Evolutionary conservation across 768 basidiomycete genomes (phyloP).

Genomic region (Tylopilus rubrobrunneus): DNA sequence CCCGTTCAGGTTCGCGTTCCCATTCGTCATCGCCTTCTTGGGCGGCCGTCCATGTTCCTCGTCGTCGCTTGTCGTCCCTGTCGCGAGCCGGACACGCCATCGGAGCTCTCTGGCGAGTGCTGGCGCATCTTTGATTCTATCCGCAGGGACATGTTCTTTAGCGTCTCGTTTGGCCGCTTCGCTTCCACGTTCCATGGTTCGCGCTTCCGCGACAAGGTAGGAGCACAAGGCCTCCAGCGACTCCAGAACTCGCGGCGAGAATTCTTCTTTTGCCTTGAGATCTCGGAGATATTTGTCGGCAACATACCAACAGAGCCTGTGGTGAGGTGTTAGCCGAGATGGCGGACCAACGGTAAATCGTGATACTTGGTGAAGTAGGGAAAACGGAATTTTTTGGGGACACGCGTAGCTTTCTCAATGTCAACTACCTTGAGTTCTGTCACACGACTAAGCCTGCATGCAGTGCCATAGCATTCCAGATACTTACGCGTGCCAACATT

Average conservation of each 20-base stretch:
- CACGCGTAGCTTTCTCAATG: slow-evolving; percentile 89
- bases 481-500: slow-evolving; percentile 78
- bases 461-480: neutral
- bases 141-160: slow-evolving; percentile 76
- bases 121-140: slow-evolving; percentile 78
- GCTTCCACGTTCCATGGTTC: slow-evolving; percentile 63
- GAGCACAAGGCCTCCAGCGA: slow-evolving; percentile 69
- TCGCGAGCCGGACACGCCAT: slow-evolving; percentile 70
- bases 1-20: slow-evolving; percentile 22
- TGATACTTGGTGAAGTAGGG: slow-evolving; percentile 73
- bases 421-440: slow-evolving; percentile 84
- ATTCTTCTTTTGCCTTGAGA: slow-evolving; percentile 54
- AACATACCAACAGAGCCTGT: slow-evolving; percentile 87
- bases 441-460: slow-evolving; percentile 8
- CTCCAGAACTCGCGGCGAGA: slow-evolving; percentile 57
- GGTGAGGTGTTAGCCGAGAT: slow-evolving; percentile 1
- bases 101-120: slow-evolving; percentile 79
- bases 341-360: slow-evolving; percentile 17
- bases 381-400: slow-evolving; percentile 89
- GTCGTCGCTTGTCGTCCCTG: slow-evolving; percentile 64
- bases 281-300: slow-evolving; percentile 78
- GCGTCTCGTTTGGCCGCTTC: slow-evolving; percentile 73
- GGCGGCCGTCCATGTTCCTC: slow-evolving; percentile 39
- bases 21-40: slow-evolving; percentile 27
- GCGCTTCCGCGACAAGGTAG: slow-evolving; percentile 76